Base-by-base conservation (phyloP, 257 asterid genomes). In the Anisodus tanguticus region DNA sequence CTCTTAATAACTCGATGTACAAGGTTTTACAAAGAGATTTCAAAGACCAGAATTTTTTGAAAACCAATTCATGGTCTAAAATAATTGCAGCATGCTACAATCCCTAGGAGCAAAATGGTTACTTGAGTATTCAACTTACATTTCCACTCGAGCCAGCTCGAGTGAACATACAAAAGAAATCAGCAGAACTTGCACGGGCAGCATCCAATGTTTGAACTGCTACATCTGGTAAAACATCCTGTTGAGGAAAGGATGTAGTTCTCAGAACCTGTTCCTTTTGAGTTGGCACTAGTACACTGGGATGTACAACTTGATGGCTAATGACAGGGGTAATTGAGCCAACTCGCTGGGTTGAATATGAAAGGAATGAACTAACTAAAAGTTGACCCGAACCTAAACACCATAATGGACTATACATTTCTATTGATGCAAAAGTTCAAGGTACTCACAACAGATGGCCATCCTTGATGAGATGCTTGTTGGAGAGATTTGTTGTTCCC, bases 1-100 rank as follows among this genome's bases (percentile, higher is more conserved):
- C 81, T 22, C 51, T 13, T 51, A 15, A 76, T 76, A 76, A 76
- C 63, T 6, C 12, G n/a, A 51, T 26, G 47, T 76, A 51, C 81
- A 76, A 51, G 8, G 45, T 7, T 53, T 76, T 13, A 53, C 81
- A 51, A 31, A 53, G 81, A 6, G 81, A 53, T 26, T 76, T 76
- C 26, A 31, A 22, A 76, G 26, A 39, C 22, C 45, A 74, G 0
- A 74, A 53, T 53, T 26, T 19, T 6, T 12, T 51, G 60, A 76
- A 26, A 22, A 76, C 13, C 47, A 17, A 16, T 17, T 17, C 64
- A 58, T 57, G 62, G 62, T 17, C 62, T 12, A 41, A 58, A 58
- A 58, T 15, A 58, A 58, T 12, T 55, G 60, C 60, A 12, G n/a
- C 60, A 55, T 55, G 60, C 10, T 58, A 58, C 17, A 11, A 11